These are phyloP conservation scores for Sporisorium graminicola DNA, from an alignment of 1,284 basidiomycete species.

Conservation along the genomic window DNA sequence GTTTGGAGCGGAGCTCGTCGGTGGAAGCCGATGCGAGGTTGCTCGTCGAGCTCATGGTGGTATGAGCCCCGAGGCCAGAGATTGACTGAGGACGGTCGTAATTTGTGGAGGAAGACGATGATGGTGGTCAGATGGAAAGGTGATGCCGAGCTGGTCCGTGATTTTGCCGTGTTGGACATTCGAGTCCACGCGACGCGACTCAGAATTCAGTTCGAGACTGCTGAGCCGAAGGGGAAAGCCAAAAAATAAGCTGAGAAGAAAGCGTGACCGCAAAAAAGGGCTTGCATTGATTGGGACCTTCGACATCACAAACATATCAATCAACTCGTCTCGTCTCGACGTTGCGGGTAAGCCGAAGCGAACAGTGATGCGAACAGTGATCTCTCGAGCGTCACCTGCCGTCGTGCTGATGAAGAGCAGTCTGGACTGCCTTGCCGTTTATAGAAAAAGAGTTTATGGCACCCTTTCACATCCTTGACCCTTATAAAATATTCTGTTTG, in stretches of 20 bases:
- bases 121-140: not conserved
- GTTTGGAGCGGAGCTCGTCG: conserved; percentile 27
- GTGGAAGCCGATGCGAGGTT: conserved; percentile 16
- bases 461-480: too few relatives aligned
- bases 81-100: too few relatives aligned
- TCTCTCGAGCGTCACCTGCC: not conserved
- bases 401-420: not conserved
- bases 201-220: conserved; percentile 17
- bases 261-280: not conserved
- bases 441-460: too few relatives aligned
- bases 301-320: too few relatives aligned
- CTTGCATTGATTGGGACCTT: too few relatives aligned
- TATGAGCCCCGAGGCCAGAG: not conserved
- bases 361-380: not conserved
- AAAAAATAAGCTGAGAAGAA: not conserved
- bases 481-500: too few relatives aligned
- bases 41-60: conserved; percentile 13
- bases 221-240: not conserved
- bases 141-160: conserved; percentile 7
- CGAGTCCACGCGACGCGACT: conserved; percentile 27
- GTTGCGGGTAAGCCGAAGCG: not conserved
- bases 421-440: too few relatives aligned
- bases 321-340: not conserved
- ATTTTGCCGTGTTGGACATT: not conserved
- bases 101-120: not conserved